A percentile compares a stretch with the other conserved stretches of the same genome.
These are phyloP conservation scores for Cyclostephanos invisitatus DNA, from an alignment of 108 stramenopile genomes.

Conservation along the genomic window DNA sequence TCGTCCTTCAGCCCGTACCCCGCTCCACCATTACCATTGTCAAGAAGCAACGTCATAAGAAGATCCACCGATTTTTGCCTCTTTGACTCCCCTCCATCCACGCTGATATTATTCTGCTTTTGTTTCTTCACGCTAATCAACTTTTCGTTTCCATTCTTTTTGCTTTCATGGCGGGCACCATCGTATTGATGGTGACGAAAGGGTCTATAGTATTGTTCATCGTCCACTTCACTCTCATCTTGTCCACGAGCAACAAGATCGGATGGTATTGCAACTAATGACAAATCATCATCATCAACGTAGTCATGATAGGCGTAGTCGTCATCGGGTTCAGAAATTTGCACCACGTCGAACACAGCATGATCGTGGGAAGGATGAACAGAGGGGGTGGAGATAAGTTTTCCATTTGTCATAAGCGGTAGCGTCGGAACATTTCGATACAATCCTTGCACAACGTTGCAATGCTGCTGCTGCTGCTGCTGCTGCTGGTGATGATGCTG, in stretches of 20 bases:
- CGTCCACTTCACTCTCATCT: slow-evolving; percentile 22
- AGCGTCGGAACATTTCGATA: background rate
- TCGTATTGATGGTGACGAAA: slow-evolving; percentile 25
- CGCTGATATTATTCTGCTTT: background rate
- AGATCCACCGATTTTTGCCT: slow-evolving; percentile 34
- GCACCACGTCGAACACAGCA: slow-evolving; percentile 1
- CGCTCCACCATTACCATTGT: background rate
- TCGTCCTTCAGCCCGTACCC: background rate
- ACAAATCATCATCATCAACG: slow-evolving; percentile 48
- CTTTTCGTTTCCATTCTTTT: slow-evolving; percentile 2
- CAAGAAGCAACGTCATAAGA: slow-evolving; percentile 30
- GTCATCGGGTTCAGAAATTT: slow-evolving; percentile 39
- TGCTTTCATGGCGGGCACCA: background rate
- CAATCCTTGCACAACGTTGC: background rate
- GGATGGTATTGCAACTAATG: slow-evolving; percentile 17
- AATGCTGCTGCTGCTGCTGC: slow-evolving; percentile 5
- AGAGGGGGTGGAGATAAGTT: background rate
- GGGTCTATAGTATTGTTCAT: slow-evolving; percentile 41
- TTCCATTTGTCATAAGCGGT: background rate
- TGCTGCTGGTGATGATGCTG: slow-evolving; percentile 17
- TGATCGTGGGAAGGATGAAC: too few relatives aligned
- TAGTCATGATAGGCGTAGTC: slow-evolving; percentile 1
- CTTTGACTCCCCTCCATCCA: background rate
- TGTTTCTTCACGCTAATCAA: background rate
- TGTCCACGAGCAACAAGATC: slow-evolving; percentile 5